Base-by-base conservation (phyloP, 2,329 filamentous ascomycete genomes). In the Microcera coccophila region DNA sequence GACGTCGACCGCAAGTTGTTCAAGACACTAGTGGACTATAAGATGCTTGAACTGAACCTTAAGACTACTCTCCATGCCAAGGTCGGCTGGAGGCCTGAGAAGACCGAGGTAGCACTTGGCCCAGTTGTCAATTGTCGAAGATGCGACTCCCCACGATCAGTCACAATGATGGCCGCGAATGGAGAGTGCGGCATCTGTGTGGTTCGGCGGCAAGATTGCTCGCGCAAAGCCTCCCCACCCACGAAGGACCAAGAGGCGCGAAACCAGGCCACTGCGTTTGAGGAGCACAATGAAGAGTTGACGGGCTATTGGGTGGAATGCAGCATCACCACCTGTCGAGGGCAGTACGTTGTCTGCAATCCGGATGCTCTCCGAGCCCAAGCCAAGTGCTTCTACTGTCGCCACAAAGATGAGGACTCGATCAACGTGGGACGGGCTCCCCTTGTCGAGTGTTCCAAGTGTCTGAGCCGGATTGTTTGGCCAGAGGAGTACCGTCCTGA, bases 331-430 rank as follows among this genome's bases (percentile, higher is more conserved):
- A 53, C 55, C 8, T 77, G 74, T 54, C 65, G 72, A 10, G 70
- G 65, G 2, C 72, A 75, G 53, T 78, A 76, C 49, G 66, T 76
- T 20, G 68, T 76, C 4, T 76, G 77, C 52, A 64, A 70, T 32
- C 52, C 63, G 3, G 55, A 64, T 3, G 49, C 51, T 1, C 61
- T 76, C n/a, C 63, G 60, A 0, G 67, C 73, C 2, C 68, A 66
- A 1, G 52, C 73, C 21, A 76, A 76, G 53, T 76, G 74, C 53
- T 61, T 69, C 53, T 75, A 70, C 55, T 76, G 73, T 50, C 68
- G 72, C 11, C 54, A 63, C 5, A 39, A 40, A 3, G 21, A 49
- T 18, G 41, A 47, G 7, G 31, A 37, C 4, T 36, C 39, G 8
- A 22, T 49, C 21, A 37, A 47, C 15, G 15, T 35, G 5, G 49